Evolutionary conservation across 805 yeast genomes (phyloP), one percentile per base, ranked within the genome.

Genomic region (Ogataea chonburiensis): DNA sequence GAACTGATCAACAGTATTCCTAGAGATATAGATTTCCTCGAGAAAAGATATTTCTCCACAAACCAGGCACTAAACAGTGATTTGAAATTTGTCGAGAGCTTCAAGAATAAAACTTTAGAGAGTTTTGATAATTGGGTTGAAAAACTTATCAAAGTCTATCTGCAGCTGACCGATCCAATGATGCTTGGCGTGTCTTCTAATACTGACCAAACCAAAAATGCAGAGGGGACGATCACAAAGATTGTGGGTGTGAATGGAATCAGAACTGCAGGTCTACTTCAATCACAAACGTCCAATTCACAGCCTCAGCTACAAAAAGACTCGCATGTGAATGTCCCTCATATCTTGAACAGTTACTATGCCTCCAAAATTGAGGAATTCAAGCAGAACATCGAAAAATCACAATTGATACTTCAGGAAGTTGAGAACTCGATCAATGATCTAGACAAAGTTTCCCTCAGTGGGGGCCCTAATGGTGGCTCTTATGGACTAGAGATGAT

Each of bases 1-100:
- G 78, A 73, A 42, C 65, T 84, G 28, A 75, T 85, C 28, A 75
- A 70, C 23, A 77, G 88, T 35, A 77, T 85, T 35, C 93, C 93
- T 5, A 71, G 81, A 47, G 94, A 85, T 55, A 74, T 81, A 24
- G 70, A 70, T 40, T 85, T 72, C 52, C 60, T 85, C 43, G 75
- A 73, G 37, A 76, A 77, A 46, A 76, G 76, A 43, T 73, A 79
- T 43, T 68, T 77, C 2, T 70, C 81, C 5, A 75, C 86, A 3
- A 79, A 75, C 46, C 87, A 79, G 58, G 84, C 87, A 3, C 52
- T 75, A 34, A 63, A 66, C 11, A 67, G 66, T 40, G 79, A 75
- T 50, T 45, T 71, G 35, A 71, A 68, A 42, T 65, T 67, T 38
- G 63, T 74, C 8, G 67, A 63, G 13, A 60, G 62, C 13, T 64